Percentiles rank a stretch among this genome's conserved stretches.
phyloP scores from a whole-genome alignment of 1,284 basidiomycete genomes.

The Heterobasidion parviporum region DNA sequence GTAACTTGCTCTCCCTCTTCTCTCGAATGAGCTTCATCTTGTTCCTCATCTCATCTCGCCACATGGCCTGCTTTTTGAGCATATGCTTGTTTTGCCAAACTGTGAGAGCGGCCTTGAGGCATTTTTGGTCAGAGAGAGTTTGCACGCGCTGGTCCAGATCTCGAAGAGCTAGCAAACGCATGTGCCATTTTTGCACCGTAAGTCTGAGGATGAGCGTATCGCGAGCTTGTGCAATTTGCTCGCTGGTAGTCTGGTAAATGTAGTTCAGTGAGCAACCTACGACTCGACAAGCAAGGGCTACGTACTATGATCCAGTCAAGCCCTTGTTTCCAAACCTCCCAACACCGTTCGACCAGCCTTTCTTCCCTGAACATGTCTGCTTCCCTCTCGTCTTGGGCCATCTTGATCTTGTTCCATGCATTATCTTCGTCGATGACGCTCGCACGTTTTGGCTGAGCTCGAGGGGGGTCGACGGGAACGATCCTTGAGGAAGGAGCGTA shows the following conservation, averaged over 20 bases:
- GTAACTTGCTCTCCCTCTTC: constrained; percentile 38
- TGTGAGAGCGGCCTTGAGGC: constrained; percentile 30
- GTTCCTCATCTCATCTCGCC: constrained; percentile 59
- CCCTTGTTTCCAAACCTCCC: constrained; percentile 62
- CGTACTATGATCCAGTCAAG: constrained; percentile 64
- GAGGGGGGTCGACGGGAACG: constrained; percentile 11
- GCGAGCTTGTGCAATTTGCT: constrained; percentile 50
- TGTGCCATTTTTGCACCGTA: constrained; percentile 51
- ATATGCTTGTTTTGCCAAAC: constrained; percentile 44
- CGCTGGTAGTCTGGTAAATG: constrained; percentile 45
- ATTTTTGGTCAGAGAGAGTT: constrained; percentile 31
- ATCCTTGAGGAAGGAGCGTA: constrained; percentile 4
- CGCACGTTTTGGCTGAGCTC: constrained; percentile 27
- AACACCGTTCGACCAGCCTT: constrained; percentile 55
- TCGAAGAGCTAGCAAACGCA: constrained; percentile 24
- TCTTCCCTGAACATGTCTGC: constrained; percentile 63
- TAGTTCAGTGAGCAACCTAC: constrained; percentile 4
- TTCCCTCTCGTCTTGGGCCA: constrained; percentile 57
- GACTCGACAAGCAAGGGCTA: constrained; percentile 11
- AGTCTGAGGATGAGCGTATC: constrained; percentile 51
- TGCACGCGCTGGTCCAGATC: constrained; percentile 33
- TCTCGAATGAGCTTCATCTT: constrained; percentile 56
- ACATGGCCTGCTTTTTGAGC: constrained; percentile 42
- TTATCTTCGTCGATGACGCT: constrained; percentile 57
- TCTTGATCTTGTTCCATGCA: constrained; percentile 67